Base-by-base conservation (phyloP, 164 flowering plant genomes). In the Magnolia changhungtana region DNA sequence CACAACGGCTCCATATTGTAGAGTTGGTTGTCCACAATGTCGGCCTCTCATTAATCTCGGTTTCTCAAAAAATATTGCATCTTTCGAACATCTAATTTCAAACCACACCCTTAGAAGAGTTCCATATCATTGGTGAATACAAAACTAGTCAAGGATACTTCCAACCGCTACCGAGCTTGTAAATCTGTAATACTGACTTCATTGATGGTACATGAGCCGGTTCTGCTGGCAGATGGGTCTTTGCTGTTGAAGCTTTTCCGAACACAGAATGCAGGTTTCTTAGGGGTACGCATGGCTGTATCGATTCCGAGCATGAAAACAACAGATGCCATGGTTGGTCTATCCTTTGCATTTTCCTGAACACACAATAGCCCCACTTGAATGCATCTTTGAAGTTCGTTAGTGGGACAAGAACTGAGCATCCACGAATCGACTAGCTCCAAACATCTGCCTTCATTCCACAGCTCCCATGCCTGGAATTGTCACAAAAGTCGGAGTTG, bases 251-350 rank as follows among this genome's bases (percentile, higher is more conserved):
- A 29, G 50, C 29, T 27, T 59, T 63, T 24, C 7, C 50, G 65
- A 3, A 63, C 9, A 59, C 64, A 73, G 29, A 52, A 58, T 7
- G 45, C 66, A 20, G 75, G 75, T 29, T 72, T 50, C 18, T 59
- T 72, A 21, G 80, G 81, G 14, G 82, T 80, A 31, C 63, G 69
- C 20, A 83, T 67, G 74, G 76, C 74, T 20, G 78, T 20, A 14
- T 83, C 83, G 52, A 81, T 84, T 55, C 68, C 51, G 4, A 73
- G 55, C 69, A 80, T 50, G 27, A 79, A 27, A 8, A 76, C 66
- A 7, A 76, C 67, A 7, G n/a, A 3, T 49, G 69, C n/a, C 70
- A 73, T 61, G 19, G 78, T 76, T 45, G 78, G 78, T 71, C 78
- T 70, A 13, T 76, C 78, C 31, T 1, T 21, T 63, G 74, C 69